These are phyloP conservation scores for Wakefieldia striispora DNA, from an alignment of 768 basidiomycete genomes.

Conservation along the genomic window DNA sequence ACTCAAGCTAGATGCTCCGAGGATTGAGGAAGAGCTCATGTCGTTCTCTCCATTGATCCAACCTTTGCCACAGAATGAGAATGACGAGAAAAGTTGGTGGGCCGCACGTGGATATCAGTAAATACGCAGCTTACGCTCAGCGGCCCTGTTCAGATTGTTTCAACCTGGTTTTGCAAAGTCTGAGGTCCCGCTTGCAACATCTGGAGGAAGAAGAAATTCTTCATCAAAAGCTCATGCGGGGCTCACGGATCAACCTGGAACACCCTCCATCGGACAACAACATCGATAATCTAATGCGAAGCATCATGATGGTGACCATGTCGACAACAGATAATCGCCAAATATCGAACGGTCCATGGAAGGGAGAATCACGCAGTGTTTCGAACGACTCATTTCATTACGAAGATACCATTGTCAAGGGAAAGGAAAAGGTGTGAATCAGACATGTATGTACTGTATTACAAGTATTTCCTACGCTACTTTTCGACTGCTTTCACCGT, in stretches of 20 bases:
- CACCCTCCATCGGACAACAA: slow-evolving; percentile 35
- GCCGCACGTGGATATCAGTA: background rate
- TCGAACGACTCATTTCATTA: slow-evolving; percentile 21
- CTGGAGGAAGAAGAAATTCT: slow-evolving; percentile 46
- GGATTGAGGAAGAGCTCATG: slow-evolving; percentile 37
- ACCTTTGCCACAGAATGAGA: slow-evolving; percentile 27
- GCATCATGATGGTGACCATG: slow-evolving; percentile 37
- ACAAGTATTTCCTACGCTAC: no score
- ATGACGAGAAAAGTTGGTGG: slow-evolving; percentile 41
- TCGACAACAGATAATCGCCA: slow-evolving; percentile 15
- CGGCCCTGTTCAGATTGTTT: slow-evolving; percentile 31
- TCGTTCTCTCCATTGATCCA: slow-evolving; percentile 34
- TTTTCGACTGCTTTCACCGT: no score
- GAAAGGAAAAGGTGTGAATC: slow-evolving; percentile 22
- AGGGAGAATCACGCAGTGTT: slow-evolving; percentile 8
- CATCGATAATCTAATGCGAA: slow-evolving; percentile 41
- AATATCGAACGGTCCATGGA: slow-evolving; percentile 33
- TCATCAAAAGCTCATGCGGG: slow-evolving; percentile 37
- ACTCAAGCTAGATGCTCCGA: slow-evolving; percentile 35
- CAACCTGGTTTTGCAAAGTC: slow-evolving; percentile 37
- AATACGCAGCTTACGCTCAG: slow-evolving; percentile 1
- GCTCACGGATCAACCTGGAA: slow-evolving; percentile 36
- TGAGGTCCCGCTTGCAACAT: slow-evolving; percentile 36
- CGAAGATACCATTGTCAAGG: slow-evolving; percentile 26
- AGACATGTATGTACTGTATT: background rate